Evolutionary conservation across 495 filamentous ascomycete species (phyloP).

Genomic region (Ramalina intermedia): DNA sequence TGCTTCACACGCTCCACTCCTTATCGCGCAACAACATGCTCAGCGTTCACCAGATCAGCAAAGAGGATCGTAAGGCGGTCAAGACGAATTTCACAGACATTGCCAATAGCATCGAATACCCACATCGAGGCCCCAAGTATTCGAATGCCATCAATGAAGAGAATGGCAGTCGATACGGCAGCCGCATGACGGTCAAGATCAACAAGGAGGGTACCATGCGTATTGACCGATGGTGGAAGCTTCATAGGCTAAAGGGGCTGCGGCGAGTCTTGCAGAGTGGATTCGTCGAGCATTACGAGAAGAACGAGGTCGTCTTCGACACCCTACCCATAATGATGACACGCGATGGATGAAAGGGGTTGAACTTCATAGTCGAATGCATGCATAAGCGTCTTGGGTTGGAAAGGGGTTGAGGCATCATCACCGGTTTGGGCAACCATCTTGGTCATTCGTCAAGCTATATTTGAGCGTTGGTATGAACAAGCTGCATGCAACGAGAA

Average conservation of each 20-base stretch:
- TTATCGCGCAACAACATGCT: constrained; percentile 49
- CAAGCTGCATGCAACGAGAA: no score
- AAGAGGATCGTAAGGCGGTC: constrained; percentile 56
- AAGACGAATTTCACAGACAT: constrained; percentile 73
- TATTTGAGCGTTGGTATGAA: no score
- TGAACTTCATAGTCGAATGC: no score
- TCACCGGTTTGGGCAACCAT: no score
- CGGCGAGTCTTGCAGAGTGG: constrained; percentile 68
- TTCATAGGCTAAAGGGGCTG: constrained; percentile 60
- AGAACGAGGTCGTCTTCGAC: constrained; percentile 67
- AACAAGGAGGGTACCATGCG: constrained; percentile 55
- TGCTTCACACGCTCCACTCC: constrained; percentile 39
- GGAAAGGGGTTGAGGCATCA: no score
- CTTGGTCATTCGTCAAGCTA: no score
- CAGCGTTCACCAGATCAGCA: constrained; percentile 45
- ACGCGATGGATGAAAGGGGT: no score
- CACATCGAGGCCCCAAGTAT: constrained; percentile 55
- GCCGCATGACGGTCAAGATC: constrained; percentile 61
- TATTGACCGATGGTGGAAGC: constrained; percentile 87
- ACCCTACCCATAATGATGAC: constrained; percentile 38
- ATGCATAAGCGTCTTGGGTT: no score
- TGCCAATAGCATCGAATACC: constrained; percentile 68
- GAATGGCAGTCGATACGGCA: constrained; percentile 59
- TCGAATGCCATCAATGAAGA: constrained; percentile 59
- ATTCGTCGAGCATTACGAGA: constrained; percentile 64